Evolutionary conservation across 495 filamentous ascomycete genomes (phyloP).

Genomic region (Mytilinidion resinicola): DNA sequence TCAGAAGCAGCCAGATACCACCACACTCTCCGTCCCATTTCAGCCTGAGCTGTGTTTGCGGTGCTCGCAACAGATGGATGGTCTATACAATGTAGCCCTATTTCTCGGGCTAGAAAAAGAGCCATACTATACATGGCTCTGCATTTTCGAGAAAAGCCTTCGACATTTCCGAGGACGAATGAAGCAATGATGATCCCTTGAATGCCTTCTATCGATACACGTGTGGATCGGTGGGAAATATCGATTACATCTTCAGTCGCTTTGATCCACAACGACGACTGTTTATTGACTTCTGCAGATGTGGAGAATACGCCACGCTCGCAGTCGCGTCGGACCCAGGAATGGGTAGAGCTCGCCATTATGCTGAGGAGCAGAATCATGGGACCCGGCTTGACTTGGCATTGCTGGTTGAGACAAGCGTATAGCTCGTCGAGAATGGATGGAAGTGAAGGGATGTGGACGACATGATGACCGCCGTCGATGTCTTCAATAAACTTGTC

Average conservation of each 20-base stretch:
- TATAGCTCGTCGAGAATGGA: slow-evolving; percentile 39
- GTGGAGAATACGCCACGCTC: slow-evolving; percentile 31
- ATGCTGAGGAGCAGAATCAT: slow-evolving; percentile 43
- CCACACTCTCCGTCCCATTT: slow-evolving; percentile 46
- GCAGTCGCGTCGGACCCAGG: slow-evolving; percentile 34
- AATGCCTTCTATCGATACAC: slow-evolving; percentile 39
- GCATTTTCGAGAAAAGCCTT: slow-evolving; percentile 39
- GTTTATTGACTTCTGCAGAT: slow-evolving; percentile 30
- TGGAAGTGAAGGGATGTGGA: slow-evolving; percentile 38
- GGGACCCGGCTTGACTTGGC: slow-evolving; percentile 29
- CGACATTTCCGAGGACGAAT: slow-evolving; percentile 39
- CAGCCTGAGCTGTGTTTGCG: slow-evolving; percentile 30
- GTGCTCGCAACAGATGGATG: slow-evolving; percentile 24
- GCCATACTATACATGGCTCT: slow-evolving; percentile 32
- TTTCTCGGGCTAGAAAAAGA: slow-evolving; percentile 36
- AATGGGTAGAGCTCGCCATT: slow-evolving; percentile 40
- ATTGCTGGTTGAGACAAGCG: slow-evolving; percentile 22
- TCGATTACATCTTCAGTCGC: slow-evolving; percentile 39
- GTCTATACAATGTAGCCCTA: slow-evolving; percentile 43
- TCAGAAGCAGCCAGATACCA: slow-evolving; percentile 46
- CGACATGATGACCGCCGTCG: slow-evolving; percentile 39
- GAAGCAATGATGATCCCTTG: slow-evolving; percentile 41
- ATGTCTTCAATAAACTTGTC: slow-evolving; percentile 41
- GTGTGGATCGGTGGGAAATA: slow-evolving; percentile 27
- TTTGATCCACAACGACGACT: slow-evolving; percentile 37